Percentiles rank a stretch among this genome's conserved stretches.
These are phyloP conservation scores for Rhodomyrtus psidioides DNA, from an alignment of 441 rosid genomes.

Conservation along the genomic window DNA sequence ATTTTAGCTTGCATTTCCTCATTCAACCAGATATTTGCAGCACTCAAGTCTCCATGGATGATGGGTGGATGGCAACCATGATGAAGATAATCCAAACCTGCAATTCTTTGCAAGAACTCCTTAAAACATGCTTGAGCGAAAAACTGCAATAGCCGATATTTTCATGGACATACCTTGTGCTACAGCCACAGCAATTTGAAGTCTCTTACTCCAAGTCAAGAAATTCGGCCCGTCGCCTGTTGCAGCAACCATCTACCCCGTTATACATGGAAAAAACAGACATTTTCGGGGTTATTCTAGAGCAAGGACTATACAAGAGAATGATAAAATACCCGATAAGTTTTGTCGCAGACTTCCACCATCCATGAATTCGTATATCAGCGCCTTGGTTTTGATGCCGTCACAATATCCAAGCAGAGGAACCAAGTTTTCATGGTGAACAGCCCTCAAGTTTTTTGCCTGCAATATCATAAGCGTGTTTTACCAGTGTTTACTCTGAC, in stretches of 20 bases:
- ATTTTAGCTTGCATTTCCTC: not conserved
- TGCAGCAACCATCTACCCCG: not conserved
- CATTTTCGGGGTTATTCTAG: not conserved
- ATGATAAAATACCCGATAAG: not conserved
- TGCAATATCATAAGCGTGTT: not conserved
- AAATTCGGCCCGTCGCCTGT: not conserved
- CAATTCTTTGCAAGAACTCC: not conserved
- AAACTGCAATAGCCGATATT: not conserved
- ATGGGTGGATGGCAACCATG: not conserved
- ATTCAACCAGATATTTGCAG: not conserved
- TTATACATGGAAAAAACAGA: not conserved
- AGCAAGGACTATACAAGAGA: not conserved
- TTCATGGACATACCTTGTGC: not conserved
- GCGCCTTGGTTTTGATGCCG: not conserved
- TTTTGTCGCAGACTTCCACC: not conserved
- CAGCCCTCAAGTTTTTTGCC: no score
- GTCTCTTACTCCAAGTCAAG: not conserved
- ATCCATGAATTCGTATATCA: not conserved
- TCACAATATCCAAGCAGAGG: not conserved
- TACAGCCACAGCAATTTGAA: not conserved
- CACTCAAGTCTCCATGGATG: not conserved
- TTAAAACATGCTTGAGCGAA: not conserved
- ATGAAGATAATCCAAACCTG: not conserved
- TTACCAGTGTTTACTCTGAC: not conserved
- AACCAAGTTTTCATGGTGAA: not conserved